These are phyloP conservation scores for Scheffersomyces ergatensis DNA, from an alignment of 805 yeast genomes.

Conservation along the genomic window DNA sequence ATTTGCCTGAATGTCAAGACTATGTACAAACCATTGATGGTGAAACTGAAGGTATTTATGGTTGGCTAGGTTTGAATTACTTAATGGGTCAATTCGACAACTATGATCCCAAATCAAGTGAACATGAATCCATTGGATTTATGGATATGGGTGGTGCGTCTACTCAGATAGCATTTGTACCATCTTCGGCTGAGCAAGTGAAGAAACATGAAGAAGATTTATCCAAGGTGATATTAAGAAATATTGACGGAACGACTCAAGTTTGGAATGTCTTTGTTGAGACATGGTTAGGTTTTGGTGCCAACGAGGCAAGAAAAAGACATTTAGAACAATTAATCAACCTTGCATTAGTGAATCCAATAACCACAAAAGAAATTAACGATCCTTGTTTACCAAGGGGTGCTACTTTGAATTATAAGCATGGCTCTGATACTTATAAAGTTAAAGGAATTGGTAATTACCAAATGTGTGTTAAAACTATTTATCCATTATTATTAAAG, in stretches of 20 bases:
- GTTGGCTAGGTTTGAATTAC: constrained; percentile 93
- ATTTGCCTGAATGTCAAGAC: constrained; percentile 56
- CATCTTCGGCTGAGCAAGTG: constrained; percentile 59
- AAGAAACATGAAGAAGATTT: constrained; percentile 71
- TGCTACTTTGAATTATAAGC: constrained; percentile 45
- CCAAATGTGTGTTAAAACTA: constrained; percentile 64
- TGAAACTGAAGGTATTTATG: constrained; percentile 89
- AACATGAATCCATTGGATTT: constrained; percentile 75
- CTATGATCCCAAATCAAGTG: constrained; percentile 32
- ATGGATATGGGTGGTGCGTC: constrained; percentile 99
- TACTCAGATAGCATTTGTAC: constrained; percentile 92
- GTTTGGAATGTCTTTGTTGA: constrained; percentile 88
- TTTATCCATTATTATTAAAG: constrained; percentile 75
- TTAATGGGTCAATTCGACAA: constrained; percentile 62
- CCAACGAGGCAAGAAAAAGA: constrained; percentile 84
- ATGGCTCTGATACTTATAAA: constrained; percentile 45
- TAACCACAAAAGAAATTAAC: constrained; percentile 23
- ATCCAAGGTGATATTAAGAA: constrained; percentile 61
- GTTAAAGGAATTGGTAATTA: constrained; percentile 78
- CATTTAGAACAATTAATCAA: constrained; percentile 57
- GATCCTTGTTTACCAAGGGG: constrained; percentile 86
- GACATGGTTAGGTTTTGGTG: constrained; percentile 98
- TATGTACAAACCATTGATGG: constrained; percentile 91
- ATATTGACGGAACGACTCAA: constrained; percentile 66
- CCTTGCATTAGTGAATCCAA: constrained; percentile 17